These are phyloP conservation scores for Blastobotrys parvus DNA, from an alignment of 805 yeast genomes.

Conservation along the genomic window DNA sequence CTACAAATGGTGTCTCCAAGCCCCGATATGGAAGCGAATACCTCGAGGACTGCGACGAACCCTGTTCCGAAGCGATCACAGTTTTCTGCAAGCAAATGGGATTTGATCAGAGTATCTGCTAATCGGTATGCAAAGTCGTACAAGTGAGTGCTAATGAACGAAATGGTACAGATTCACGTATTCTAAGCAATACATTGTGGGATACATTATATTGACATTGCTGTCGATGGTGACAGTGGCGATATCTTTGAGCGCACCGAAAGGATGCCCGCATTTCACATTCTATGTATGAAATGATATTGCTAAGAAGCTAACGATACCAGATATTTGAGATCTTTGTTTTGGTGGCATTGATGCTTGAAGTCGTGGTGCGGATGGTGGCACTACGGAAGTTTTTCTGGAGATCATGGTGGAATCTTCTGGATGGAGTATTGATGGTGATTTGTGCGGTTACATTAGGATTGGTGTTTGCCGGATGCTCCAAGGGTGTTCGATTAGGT, in stretches of 20 bases:
- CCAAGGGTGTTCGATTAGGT: conserved; percentile 9
- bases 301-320: background rate
- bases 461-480: conserved; percentile 12
- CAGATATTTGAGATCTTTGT: conserved; percentile 7
- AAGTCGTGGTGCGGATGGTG: conserved; percentile 8
- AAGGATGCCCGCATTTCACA: conserved; percentile 10
- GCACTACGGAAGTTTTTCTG: conserved; percentile 8
- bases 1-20: background rate
- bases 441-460: conserved; percentile 9
- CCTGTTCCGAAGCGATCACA: conserved; percentile 4
- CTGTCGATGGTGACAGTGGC: conserved; percentile 9
- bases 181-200: conserved; percentile 11
- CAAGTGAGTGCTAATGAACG: no score
- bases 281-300: conserved; percentile 5
- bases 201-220: conserved; percentile 7
- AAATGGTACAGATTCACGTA: conserved; percentile 8
- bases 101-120: conserved; percentile 10
- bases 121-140: background rate
- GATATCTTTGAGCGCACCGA: conserved; percentile 8
- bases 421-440: conserved; percentile 9
- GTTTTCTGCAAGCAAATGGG: conserved; percentile 7
- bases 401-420: conserved; percentile 12
- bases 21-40: background rate
- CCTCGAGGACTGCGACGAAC: background rate
- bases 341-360: conserved; percentile 8